Evolutionary conservation across 2,329 filamentous ascomycete genomes (phyloP), one percentile per base, ranked within the genome.

Genomic region (Paraphoma sp.): DNA sequence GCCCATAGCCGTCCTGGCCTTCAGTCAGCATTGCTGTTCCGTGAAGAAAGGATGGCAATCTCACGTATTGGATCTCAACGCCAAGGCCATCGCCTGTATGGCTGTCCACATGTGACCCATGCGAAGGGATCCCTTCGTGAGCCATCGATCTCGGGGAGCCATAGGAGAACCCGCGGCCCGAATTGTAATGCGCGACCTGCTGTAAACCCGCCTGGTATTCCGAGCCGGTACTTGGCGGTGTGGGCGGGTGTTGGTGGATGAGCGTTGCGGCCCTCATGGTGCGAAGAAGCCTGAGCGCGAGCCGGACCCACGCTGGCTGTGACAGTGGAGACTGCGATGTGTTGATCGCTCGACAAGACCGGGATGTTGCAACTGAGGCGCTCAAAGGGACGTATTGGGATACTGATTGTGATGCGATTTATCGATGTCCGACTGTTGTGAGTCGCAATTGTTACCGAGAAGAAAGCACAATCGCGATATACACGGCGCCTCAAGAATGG

Each of bases 131-230:
- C 42, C 60, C 62, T 60, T 74, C 64, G 44, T 70, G 70, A 52
- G 64, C 58, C 18, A 64, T 61, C 29, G 67, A 62, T 14, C 60
- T 63, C 30, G 73, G 67, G 45, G 73, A 73, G 41, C 65, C 66
- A 60, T 76, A 76, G 23, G 77, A 66, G 64, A 76, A 76, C 41
- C 68, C 71, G 30, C 69, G 68, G 49, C 68, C 72, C 54, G 74
- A 73, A 62, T 78, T 80, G 69, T 80, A 80, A 64, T 78, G 74
- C 45, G 76, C 77, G 59, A 81, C 65, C 51, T 77, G 77, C 42
- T 76, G 74, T 31, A 81, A 68, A 45, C 74, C 74, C 49, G 75
- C 73, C 28, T 74, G 72, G 30, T 73, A 68, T 14, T 77, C 71
- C 29, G 59, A 55, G 45, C 64, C 64, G 49, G 62, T 60, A 57